Evolutionary conservation across 2,329 filamentous ascomycete species (phyloP), one percentile per base, ranked within the genome.

Genomic region (Pyricularia sp.): DNA sequence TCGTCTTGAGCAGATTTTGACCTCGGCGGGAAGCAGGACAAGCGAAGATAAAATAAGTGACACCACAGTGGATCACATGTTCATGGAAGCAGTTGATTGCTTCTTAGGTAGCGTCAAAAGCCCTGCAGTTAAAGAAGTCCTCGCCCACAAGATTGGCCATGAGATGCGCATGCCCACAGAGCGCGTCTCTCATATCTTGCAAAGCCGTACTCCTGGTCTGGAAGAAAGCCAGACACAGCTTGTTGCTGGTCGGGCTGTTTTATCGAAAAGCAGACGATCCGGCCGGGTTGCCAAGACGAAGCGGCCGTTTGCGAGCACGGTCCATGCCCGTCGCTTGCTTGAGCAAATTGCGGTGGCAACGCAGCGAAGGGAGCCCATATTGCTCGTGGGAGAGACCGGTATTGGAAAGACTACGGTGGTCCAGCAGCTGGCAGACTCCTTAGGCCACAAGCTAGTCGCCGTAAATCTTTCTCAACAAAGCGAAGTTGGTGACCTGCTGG

Each of bases 381-480:
- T 99, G 23, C 87, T 99, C 31, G 95, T 99, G n/a, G 95, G 95
- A 76, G 95, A 99, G 81, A 99, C 95, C 9, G 95, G 95, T 82
- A 97, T 97, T 67, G 95, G 95, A 74, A 99, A 99, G 80, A 99
- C 95, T 0, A 97, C 95, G 0, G 92, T 95, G 30, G 90, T 99
- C 17, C 95, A 99, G 77, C 93, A 97, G 76, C 83, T 99, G 69
- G 93, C 95, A 0, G 89, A 91, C 69, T 86, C 90, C 3, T 84
- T 97, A 31, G 92, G 94, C 1, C 91, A 93, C 76, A 96, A 92
- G 74, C 85, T 99, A 14, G 91, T 93, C 0, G 92, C 94, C 2
- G 93, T 99, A 76, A 99, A 99, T 76, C 79, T 99, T 76, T 99
- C 95, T 0, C 96, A 99, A 77, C 96, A 99, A 77, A 98, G 94